Evolutionary conservation across 2,329 filamentous ascomycete genomes (phyloP), one percentile per base, ranked within the genome.

Genomic region (Xylariaceae sp.): DNA sequence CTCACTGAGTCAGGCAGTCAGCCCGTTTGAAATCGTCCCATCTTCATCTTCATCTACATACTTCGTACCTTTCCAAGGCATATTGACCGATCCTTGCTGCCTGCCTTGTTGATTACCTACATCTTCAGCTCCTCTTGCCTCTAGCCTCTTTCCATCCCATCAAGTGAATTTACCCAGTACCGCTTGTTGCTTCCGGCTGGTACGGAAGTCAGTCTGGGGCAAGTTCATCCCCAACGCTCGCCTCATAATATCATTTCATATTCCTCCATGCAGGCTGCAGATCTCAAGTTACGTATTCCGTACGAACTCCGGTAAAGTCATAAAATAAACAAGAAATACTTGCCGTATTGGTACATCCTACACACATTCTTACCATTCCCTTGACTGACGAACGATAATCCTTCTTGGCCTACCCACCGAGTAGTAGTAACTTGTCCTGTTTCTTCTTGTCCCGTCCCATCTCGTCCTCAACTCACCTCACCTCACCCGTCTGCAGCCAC

Each of bases 261-360:
- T 44, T 48, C 18, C 18, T 50, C 47, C 53, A 55, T 58, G 53
- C 41, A 47, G 18, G 34, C 39, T 39, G 58, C 58, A 60, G 23
- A 35, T 53, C 56, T 51, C 41, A 39, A 52, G 37, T 41, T 41
- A 17, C 45, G 17, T 47, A 30, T 44, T 30, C 23, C 23, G 23
- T 30, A 30, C 23, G 23, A 30, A 30, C 23, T 30, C 23, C 44
- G 37, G 47, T 50, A 18, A 41, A 41, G 13, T 41, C 37, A 10
- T 9, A 41, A 55, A 51, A 56, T 39, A 48, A 30, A 55, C n/a
- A 39, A 41, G 37, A 17, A 15, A 59, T 18, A 13, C 49, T 11
- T 45, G 30, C 23, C 30, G 57, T 51, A 44, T 51, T 52, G 4
- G 45, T 52, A 51, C 53, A 57, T 49, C 54, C 35, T 44, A 47